These are phyloP conservation scores for Bretziella fagacearum DNA, from an alignment of 2,329 filamentous ascomycete genomes.

Conservation along the genomic window DNA sequence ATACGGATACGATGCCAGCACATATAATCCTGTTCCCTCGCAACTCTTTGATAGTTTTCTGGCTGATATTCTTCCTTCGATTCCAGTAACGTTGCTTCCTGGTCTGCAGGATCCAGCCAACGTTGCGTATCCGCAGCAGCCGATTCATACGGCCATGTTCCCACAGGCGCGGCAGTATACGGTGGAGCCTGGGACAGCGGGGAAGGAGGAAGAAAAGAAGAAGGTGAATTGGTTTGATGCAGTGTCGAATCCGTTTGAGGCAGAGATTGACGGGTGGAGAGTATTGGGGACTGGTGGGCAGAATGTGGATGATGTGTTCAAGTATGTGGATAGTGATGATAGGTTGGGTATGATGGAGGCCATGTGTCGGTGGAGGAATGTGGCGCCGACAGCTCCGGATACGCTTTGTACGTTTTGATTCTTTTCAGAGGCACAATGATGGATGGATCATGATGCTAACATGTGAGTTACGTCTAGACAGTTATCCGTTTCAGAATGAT, in stretches of 20 bases:
- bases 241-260: conserved; percentile 87
- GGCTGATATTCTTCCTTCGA: conserved; percentile 59
- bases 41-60: conserved; percentile 73
- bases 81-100: conserved; percentile 79
- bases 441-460: neutral
- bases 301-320: conserved; percentile 83
- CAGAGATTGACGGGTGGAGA: conserved; percentile 77
- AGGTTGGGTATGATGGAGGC: conserved; percentile 82
- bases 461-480: conserved; percentile 53
- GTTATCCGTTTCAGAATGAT: conserved; percentile 86
- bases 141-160: conserved; percentile 85
- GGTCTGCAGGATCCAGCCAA: conserved; percentile 78
- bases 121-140: conserved; percentile 77
- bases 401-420: conserved; percentile 56
- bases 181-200: conserved; percentile 24
- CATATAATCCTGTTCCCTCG: conserved; percentile 77
- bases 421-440: neutral
- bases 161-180: conserved; percentile 55
- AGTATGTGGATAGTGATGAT: conserved; percentile 67
- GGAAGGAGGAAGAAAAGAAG: conserved; percentile 10
- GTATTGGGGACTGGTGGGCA: conserved; percentile 78
- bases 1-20: conserved; percentile 81
- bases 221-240: conserved; percentile 64
- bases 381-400: conserved; percentile 86
- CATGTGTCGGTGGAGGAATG: conserved; percentile 81